Conservation (phyloP, 2,329 filamentous ascomycete genomes). For the Aspergillus sp. region DNA sequence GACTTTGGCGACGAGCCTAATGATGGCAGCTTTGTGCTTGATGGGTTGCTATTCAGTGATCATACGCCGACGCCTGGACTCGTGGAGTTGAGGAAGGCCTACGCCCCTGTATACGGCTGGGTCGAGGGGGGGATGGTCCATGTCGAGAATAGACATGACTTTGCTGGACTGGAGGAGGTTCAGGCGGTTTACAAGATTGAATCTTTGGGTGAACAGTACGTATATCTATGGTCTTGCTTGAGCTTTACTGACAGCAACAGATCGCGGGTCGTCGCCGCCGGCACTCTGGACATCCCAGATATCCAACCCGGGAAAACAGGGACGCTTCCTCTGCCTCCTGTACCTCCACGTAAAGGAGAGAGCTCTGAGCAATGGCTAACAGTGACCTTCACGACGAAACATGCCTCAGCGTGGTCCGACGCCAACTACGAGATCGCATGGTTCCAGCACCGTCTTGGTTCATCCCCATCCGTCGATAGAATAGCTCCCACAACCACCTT, state of each 20-base stretch:
- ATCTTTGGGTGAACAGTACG: slow-evolving; percentile 32
- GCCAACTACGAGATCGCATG: slow-evolving; percentile 32
- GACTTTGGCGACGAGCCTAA: slow-evolving; percentile 64
- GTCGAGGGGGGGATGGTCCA: slow-evolving; percentile 39
- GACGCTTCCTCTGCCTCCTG: neutral
- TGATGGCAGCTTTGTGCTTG: slow-evolving; percentile 63
- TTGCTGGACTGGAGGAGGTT: slow-evolving; percentile 35
- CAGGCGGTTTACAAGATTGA: slow-evolving; percentile 5
- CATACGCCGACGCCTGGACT: slow-evolving; percentile 60
- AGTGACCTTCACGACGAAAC: slow-evolving; percentile 1
- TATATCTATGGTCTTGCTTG: neutral
- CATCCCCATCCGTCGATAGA: neutral
- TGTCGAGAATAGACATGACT: slow-evolving; percentile 54
- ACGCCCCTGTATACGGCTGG: slow-evolving; percentile 53
- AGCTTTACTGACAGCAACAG: neutral
- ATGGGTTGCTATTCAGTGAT: slow-evolving; percentile 51
- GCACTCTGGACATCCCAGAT: neutral
- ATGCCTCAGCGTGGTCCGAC: slow-evolving; percentile 60
- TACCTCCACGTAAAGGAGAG: neutral
- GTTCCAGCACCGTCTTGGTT: slow-evolving; percentile 12
- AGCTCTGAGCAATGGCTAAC: slow-evolving; percentile 35
- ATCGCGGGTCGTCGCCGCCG: neutral
- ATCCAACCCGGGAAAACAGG: slow-evolving; percentile 2
- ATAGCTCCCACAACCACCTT: neutral
- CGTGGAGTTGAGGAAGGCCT: slow-evolving; percentile 57